Evolutionary conservation across 2,329 filamentous ascomycete species (phyloP).

Genomic region (Ophiostoma tasmaniense): DNA sequence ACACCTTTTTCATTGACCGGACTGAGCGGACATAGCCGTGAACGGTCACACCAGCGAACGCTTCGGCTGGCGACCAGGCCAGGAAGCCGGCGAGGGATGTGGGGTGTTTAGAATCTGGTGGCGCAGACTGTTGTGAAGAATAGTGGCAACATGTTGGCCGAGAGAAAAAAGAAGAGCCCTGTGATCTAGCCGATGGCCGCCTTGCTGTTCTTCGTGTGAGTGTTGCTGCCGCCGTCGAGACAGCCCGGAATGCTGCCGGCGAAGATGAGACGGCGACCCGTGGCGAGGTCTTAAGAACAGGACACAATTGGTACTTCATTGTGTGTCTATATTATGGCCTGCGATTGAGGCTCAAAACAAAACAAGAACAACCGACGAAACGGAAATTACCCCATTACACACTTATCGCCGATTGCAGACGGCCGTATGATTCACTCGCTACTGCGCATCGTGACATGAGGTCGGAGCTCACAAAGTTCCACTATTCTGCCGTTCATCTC

Average conservation of each 20-base stretch:
- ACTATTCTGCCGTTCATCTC: background rate
- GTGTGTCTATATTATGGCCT: background rate
- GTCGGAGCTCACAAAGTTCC: background rate
- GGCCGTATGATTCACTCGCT: slow-evolving; percentile 1
- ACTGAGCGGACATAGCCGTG: slow-evolving; percentile 78
- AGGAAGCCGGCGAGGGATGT: slow-evolving; percentile 48
- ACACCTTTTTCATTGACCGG: slow-evolving; percentile 72
- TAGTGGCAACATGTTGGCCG: background rate
- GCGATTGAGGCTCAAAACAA: background rate
- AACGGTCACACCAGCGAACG: slow-evolving; percentile 48
- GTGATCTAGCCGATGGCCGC: background rate
- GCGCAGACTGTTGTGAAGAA: background rate
- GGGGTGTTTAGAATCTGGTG: slow-evolving; percentile 16
- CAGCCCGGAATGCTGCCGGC: background rate
- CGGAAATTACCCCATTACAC: background rate
- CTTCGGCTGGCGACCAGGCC: slow-evolving; percentile 38
- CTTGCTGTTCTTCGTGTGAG: background rate
- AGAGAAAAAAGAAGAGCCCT: background rate
- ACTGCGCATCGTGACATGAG: background rate
- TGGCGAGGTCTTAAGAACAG: background rate
- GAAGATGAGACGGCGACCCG: background rate
- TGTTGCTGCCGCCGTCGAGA: background rate
- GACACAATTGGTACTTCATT: background rate
- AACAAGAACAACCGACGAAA: background rate
- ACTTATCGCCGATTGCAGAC: background rate